Evolutionary conservation across 140 eudicot species (phyloP), one percentile per base, ranked within the genome.

Genomic region (Ambrosia hybrid): DNA sequence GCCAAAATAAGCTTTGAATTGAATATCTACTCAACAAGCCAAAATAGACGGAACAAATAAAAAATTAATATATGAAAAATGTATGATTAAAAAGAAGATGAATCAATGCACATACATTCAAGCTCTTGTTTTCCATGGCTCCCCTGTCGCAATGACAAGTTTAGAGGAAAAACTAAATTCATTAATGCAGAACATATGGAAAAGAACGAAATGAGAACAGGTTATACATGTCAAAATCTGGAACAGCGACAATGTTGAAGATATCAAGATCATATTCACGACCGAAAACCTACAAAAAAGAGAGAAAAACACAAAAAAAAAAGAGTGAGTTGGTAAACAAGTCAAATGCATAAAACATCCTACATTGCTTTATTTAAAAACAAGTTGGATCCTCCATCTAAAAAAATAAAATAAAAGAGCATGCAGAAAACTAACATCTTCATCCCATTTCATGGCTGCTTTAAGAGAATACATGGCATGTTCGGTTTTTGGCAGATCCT

Each of bases 371-470:
- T 30, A 30, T 30, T 30, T 30, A 30, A 30, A 30, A 30, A 30
- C 34, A 30, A 30, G 34, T 30, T 30, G 34, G 34, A 30, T 21
- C 26, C 26, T 21, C 26, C 26, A 21, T 21, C 26, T 21, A 21
- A 21, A 21, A 21, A 21, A 21, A 21, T 21, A 21, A 21, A 21
- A 21, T 21, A 30, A 30, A 30, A 30, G 34, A 30, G 34, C 34
- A 30, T 30, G 34, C 34, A 51, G 51, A 59, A 2, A 69, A 83
- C 96, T 75, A 62, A 93, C 99, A 57, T 94, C 96, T 79, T 94
- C 99, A 68, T 94, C 99, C 99, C 99, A 94, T 76, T 94, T 94
- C 99, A 94, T 94, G 43, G 99, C 96, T 2, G 96, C 96, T 87
- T 94, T 94, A 33, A 94, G 91, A 76, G 97, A 94, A 70, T 90